Percentiles rank a stretch among this genome's conserved stretches.
Evolutionary conservation across 75 land plant species (phyloP).

Genomic region (Ceratopteris richardii): DNA sequence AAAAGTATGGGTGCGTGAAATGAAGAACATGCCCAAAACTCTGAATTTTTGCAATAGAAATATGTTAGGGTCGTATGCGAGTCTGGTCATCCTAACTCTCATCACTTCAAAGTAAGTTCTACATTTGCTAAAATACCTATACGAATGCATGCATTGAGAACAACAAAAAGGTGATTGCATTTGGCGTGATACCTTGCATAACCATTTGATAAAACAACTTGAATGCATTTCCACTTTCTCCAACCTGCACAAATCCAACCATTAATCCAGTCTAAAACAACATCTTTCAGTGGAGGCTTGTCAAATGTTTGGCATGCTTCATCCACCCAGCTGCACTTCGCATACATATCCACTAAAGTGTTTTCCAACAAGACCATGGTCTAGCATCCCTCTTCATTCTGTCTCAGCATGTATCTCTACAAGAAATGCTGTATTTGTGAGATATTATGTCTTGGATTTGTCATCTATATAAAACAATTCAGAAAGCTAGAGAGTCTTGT

Average conservation of each 20-base stretch:
- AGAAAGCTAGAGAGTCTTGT: no score
- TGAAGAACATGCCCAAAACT: no score
- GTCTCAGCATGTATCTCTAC: conserved; percentile 2
- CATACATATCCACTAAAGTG: conserved; percentile 12
- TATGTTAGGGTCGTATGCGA: no score
- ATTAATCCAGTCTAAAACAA: conserved; percentile 14
- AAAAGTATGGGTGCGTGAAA: no score
- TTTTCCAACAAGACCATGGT: not conserved
- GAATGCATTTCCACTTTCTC: conserved; percentile 22
- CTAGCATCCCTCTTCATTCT: not conserved
- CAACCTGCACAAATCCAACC: conserved; percentile 17
- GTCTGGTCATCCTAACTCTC: no score
- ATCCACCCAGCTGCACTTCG: conserved; percentile 13
- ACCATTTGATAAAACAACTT: conserved; percentile 25
- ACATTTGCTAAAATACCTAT: not conserved
- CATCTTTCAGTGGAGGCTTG: conserved; percentile 7
- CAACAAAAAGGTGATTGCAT: conserved; percentile 28
- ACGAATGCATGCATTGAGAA: conserved; percentile 27
- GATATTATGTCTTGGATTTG: no score
- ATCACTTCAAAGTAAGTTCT: not conserved
- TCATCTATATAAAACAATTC: no score
- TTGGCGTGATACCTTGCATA: conserved; percentile 16
- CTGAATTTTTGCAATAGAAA: no score
- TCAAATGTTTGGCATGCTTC: conserved; percentile 18
- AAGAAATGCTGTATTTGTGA: no score